Base-by-base conservation (phyloP, 805 yeast genomes). In the Yamadazyma sp. region DNA sequence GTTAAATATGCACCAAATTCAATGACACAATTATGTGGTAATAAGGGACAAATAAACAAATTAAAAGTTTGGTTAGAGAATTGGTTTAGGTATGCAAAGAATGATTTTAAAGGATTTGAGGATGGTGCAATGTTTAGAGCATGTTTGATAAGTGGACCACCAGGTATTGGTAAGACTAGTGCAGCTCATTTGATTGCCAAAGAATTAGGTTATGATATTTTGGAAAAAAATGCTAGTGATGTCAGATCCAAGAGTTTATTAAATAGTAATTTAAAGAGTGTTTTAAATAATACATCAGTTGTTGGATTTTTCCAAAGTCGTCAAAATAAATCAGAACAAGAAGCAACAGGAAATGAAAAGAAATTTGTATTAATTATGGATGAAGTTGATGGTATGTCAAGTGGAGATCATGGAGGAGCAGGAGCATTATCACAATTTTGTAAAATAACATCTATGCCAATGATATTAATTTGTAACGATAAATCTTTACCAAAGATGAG, bases 331-430 rank as follows among this genome's bases (percentile, higher is more conserved):
- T 42, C 27, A 42, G 43, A 12, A 6, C 20, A 30, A 5, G 17
- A 15, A 15, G 49, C 49, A 16, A 7, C 14, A 4, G 49, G 25
- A 2, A 73, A 76, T 45, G 68, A 73, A 31, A 71, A 74, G 34
- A 80, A 75, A 41, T 80, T 91, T 48, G 86, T 88, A 36, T 70
- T 93, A 30, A 83, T 93, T 44, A 88, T 93, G 98, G 99, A 93
- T 62, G 99, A 93, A 65, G 98, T 93, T 20, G 99, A 93, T 58
- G 99, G 99, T 48, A 93, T 93, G 98, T 86, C 96, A 26, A 88
- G 94, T 53, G 99, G 99, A 45, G 99, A 93, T 60, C 82, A 93
- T 49, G 99, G 99, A 42, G 99, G 99, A 44, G 96, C 93, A 18
- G 97, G 96, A 16, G 94, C 88, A 41, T 71, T 93, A 59, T 87